Base-by-base conservation (phyloP, 495 filamentous ascomycete species). In the Collariella sp. region DNA sequence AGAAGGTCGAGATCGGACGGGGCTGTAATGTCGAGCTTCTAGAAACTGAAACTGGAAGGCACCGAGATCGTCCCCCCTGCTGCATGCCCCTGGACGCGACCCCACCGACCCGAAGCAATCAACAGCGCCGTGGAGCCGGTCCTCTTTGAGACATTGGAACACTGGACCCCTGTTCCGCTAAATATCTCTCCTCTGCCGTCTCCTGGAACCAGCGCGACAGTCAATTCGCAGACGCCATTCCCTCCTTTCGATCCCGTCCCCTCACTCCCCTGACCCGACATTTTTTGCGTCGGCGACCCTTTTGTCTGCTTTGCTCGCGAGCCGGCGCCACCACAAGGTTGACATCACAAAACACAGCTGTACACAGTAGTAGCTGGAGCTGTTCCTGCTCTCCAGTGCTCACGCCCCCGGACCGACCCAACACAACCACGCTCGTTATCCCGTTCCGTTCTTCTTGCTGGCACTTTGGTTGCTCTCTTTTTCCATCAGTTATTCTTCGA, bases 211-310 rank as follows among this genome's bases (percentile, higher is more conserved):
- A 31, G 35, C 36, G 47, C 35, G 23, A 24, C 18, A 19, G 38
- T 38, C 49, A 52, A 52, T 52, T 52, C 49, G 47, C 47, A 16
- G 39, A 34, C n/a, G 18, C 24, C 7, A 7, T 23, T 34, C 48
- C 20, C 49, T 52, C 49, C 49, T 43, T 43, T 42, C 49, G 23
- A 23, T 13, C 26, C 38, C 49, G 41, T 42, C 48, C 48, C 48
- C 48, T 50, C 36, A 40, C n/a, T 33, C 48, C 36, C 48, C 43
- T 16, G 31, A 33, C 42, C 16, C 24, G 23, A 42, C 26, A n/a
- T n/a, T 43, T 43, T 52, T 43, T 34, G 2, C 26, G 26, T 34
- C 39, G 18, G 7, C 23, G 38, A 24, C 38, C 6, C 41, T 43
- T 39, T 13, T 33, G 18, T 36, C 33, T 22, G 15, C 23, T 26